Conservation (phyloP, 2,329 filamentous ascomycete species). For the Colletotrichum phormii region DNA sequence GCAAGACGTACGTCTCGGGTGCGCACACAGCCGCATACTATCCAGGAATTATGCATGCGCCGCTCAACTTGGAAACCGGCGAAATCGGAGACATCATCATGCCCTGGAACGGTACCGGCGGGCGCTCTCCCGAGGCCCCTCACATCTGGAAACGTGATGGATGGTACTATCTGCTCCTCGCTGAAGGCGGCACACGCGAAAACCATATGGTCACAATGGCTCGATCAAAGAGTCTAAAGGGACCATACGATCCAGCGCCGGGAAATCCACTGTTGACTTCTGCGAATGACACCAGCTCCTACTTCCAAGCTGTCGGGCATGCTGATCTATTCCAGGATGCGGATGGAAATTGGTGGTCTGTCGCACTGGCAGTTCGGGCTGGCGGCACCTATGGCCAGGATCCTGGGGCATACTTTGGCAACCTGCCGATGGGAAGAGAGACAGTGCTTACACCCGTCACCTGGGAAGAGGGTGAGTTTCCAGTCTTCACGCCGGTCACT, state of each 20-base stretch:
- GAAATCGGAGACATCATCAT: slow-evolving; percentile 49
- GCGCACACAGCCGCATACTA: slow-evolving; percentile 43
- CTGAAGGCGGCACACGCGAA: slow-evolving; percentile 63
- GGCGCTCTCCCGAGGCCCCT: slow-evolving; percentile 60
- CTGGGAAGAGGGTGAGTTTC: slow-evolving; percentile 50
- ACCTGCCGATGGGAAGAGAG: slow-evolving; percentile 56
- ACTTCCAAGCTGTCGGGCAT: slow-evolving; percentile 67
- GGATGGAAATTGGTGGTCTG: slow-evolving; percentile 53
- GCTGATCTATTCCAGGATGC: slow-evolving; percentile 67
- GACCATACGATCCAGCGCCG: slow-evolving; percentile 56
- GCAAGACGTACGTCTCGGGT: slow-evolving; percentile 61
- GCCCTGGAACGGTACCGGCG: slow-evolving; percentile 62
- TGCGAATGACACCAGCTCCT: slow-evolving; percentile 55
- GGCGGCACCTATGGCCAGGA: slow-evolving; percentile 43
- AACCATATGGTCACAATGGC: slow-evolving; percentile 62
- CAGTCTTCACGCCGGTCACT: slow-evolving; percentile 42
- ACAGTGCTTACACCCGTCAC: slow-evolving; percentile 53
- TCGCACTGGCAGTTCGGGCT: slow-evolving; percentile 54
- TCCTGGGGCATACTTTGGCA: slow-evolving; percentile 46
- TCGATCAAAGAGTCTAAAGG: slow-evolving; percentile 52
- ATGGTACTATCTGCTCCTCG: slow-evolving; percentile 65
- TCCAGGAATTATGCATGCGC: slow-evolving; percentile 51
- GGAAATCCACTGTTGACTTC: slow-evolving; percentile 58
- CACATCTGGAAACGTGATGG: slow-evolving; percentile 64
- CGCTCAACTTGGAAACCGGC: slow-evolving; percentile 54